Conservation (phyloP, 352 stramenopile species). For the Pythium folliculosum region DNA sequence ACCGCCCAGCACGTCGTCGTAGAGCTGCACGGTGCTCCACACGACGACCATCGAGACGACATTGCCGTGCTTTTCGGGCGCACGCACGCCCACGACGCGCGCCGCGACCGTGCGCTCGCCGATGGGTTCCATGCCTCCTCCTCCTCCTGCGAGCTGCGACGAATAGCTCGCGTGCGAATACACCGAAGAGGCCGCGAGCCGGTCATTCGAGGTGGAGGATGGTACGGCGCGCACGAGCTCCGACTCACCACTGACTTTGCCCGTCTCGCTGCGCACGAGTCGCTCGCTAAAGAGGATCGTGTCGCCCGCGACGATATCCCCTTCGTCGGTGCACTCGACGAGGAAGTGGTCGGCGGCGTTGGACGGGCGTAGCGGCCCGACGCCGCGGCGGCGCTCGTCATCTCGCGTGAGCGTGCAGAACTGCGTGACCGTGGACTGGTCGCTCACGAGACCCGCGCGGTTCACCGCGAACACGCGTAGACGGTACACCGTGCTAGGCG, state of each 20-base stretch:
- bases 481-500: constrained; percentile 83
- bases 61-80: constrained; percentile 49
- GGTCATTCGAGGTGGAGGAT: constrained; percentile 4
- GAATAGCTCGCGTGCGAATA: constrained; percentile 51
- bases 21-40: constrained; percentile 80
- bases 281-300: constrained; percentile 92
- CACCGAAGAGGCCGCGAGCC: constrained; percentile 35
- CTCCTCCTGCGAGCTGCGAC: constrained; percentile 13
- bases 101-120: constrained; percentile 78
- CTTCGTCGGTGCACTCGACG: constrained; percentile 68
- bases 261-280: constrained; percentile 57
- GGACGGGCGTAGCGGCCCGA: constrained; percentile 34
- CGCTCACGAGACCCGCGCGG: constrained; percentile 48
- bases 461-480: constrained; percentile 86
- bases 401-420: constrained; percentile 74
- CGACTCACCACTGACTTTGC: constrained; percentile 38
- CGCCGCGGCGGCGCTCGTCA: constrained; percentile 40
- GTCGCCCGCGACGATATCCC: constrained; percentile 86
- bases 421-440: constrained; percentile 80
- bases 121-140: constrained; percentile 33
- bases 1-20: constrained; percentile 40
- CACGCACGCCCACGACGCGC: constrained; percentile 38
- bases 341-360: constrained; percentile 68
- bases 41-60: constrained; percentile 69
- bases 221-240: constrained; percentile 22